Conservation (phyloP, 345 rosid genomes). For the Linum lewisii region DNA sequence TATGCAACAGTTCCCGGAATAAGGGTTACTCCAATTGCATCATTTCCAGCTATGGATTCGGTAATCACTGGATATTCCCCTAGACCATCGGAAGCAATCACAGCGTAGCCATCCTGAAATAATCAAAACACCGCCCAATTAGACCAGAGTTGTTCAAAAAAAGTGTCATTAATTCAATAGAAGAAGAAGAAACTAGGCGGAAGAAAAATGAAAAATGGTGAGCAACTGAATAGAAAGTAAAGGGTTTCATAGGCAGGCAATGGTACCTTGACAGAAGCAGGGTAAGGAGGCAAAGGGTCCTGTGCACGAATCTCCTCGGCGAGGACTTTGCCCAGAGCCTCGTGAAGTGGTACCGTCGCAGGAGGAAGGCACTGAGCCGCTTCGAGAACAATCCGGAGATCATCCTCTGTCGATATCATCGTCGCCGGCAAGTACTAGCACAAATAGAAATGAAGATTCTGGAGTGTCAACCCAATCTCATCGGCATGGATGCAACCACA, state of each 20-base stretch:
- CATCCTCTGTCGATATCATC: constrained; percentile 60
- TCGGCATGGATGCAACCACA: too few relatives aligned
- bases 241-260: background rate
- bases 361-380: constrained; percentile 56
- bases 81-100: constrained; percentile 86
- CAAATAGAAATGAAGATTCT: too few relatives aligned
- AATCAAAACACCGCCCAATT: background rate
- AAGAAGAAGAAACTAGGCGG: too few relatives aligned
- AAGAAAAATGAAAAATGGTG: too few relatives aligned
- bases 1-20: constrained; percentile 93
- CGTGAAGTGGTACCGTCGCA: constrained; percentile 39
- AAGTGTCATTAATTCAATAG: background rate
- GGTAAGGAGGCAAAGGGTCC: constrained; percentile 92
- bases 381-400: constrained; percentile 44
- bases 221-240: background rate
- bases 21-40: constrained; percentile 67
- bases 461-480: too few relatives aligned
- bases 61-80: constrained; percentile 79
- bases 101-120: constrained; percentile 92
- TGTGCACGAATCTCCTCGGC: constrained; percentile 77
- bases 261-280: constrained; percentile 80
- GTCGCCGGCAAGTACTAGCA: background rate
- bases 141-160: background rate
- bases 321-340: constrained; percentile 70
- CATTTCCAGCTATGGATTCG: constrained; percentile 96